Evolutionary conservation across 148 eudicot species (phyloP), one percentile per base, ranked within the genome.

Genomic region (Vaccinium corymbosum): DNA sequence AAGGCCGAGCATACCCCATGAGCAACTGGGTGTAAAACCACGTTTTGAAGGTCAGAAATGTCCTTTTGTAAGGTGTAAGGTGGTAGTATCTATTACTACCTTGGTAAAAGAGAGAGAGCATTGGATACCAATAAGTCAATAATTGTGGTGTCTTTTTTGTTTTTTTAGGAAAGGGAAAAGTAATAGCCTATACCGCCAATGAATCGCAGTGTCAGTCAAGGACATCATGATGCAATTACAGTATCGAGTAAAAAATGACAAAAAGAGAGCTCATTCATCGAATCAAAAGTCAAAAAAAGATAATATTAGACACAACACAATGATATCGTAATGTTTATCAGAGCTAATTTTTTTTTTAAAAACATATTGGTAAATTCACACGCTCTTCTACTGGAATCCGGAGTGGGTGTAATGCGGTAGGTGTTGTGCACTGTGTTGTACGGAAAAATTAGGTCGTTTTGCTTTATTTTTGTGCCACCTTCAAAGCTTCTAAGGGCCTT

Each of bases 111-210:
- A 59, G 20, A 71, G 14, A 71, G 6, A 6, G 50, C 76, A 32
- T 72, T 35, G 76, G 76, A 72, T 72, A 7, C 76, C 76, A 38
- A 14, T 38, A 17, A 11, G 11, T 72, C 50, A 72, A 72, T 72
- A 72, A 72, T 72, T 72, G 76, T 32, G 17, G 76, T 16, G 76
- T 35, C 76, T 38, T 72, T 72, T 38, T 72, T 72, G 17, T 72
- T 72, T 17, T 72, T 72, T 17, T 5, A 72, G 49, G 15, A 16
- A 72, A 10, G 48, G 50, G 12, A 15, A 38, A 72, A 35, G 76
- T 72, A 32, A 72, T 7, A 68, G 16, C 7, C 10, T n/a, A 68
- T 68, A 68, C 15, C 13, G 11, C 74, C 76, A 38, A 72, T 72
- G 16, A 72, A 72, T 38, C 50, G 50, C 38, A 16, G 38, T 16